Conservation (phyloP, 2,329 filamentous ascomycete genomes). For the Aureobasidium vineae region DNA sequence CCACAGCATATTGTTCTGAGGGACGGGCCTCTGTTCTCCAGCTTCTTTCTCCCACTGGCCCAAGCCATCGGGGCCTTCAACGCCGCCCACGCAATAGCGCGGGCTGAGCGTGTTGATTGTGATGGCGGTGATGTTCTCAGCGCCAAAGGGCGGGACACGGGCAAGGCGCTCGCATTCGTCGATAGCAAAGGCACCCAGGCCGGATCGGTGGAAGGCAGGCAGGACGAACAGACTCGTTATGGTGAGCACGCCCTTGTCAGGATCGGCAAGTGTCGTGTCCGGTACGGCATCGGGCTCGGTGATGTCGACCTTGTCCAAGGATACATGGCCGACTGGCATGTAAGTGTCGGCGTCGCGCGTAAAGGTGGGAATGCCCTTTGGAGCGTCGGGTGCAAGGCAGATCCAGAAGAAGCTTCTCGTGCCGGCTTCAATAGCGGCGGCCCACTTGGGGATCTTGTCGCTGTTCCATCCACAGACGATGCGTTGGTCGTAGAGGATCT, state of each 20-base stretch:
- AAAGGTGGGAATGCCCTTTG: background rate
- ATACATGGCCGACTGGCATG: conserved; percentile 29
- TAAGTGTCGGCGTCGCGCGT: background rate
- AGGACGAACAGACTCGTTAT: conserved; percentile 31
- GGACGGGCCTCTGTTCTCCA: background rate
- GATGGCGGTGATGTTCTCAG: conserved; percentile 25
- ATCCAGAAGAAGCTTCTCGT: conserved; percentile 31
- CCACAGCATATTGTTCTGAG: conserved; percentile 27
- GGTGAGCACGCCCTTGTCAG: conserved; percentile 27
- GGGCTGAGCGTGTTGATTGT: conserved; percentile 28
- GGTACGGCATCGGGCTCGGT: conserved; percentile 12
- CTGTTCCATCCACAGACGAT: conserved; percentile 30
- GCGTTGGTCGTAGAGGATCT: conserved; percentile 29
- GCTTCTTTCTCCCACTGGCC: conserved; percentile 24
- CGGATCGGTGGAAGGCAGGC: conserved; percentile 27
- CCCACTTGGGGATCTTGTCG: conserved; percentile 29
- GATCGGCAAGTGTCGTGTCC: conserved; percentile 25
- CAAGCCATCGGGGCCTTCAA: conserved; percentile 27
- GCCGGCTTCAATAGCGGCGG: conserved; percentile 22
- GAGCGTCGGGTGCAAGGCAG: conserved; percentile 18
- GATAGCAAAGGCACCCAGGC: conserved; percentile 30
- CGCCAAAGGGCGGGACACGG: conserved; percentile 28
- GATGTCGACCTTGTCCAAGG: conserved; percentile 29
- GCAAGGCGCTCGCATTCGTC: conserved; percentile 28
- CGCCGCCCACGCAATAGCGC: conserved; percentile 26